A percentile compares a stretch with the other conserved stretches of the same genome.
These are phyloP conservation scores for Malassezia sympodialis DNA, from an alignment of 1,284 basidiomycete species.

Conservation along the genomic window DNA sequence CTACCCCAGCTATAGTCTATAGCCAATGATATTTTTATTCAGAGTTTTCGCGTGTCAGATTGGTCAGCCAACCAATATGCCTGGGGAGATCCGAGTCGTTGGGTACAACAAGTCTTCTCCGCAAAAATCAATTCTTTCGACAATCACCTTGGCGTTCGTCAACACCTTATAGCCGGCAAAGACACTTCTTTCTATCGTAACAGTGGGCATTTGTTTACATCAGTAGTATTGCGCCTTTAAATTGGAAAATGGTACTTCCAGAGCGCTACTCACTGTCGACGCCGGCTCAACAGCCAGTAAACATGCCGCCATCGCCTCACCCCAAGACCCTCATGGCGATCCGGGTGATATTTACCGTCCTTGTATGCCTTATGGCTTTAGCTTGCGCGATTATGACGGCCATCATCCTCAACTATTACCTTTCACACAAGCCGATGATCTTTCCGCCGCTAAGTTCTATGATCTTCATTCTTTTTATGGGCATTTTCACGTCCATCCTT, in stretches of 20 bases:
- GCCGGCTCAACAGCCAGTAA: constrained; percentile 19
- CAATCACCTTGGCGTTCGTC: background rate
- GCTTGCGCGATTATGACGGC: constrained; percentile 39
- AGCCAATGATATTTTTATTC: background rate
- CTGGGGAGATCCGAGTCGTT: background rate
- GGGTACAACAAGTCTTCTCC: background rate
- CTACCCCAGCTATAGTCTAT: background rate
- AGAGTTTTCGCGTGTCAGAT: background rate
- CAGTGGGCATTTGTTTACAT: background rate
- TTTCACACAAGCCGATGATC: constrained; percentile 46
- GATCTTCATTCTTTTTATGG: constrained; percentile 49
- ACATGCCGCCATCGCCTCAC: constrained; percentile 29
- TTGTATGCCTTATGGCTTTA: constrained; percentile 38
- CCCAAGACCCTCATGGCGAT: constrained; percentile 38
- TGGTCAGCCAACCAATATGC: background rate
- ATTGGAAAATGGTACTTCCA: constrained; percentile 32
- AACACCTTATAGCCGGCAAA: background rate
- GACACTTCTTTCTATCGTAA: background rate
- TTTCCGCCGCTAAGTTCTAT: constrained; percentile 48
- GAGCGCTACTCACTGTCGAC: constrained; percentile 33
- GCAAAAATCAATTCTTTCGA: background rate
- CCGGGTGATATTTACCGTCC: constrained; percentile 38
- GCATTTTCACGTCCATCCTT: constrained; percentile 45
- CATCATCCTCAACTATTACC: constrained; percentile 47
- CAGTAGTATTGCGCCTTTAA: background rate